Base-by-base conservation (phyloP, 2,329 filamentous ascomycete genomes). In the Pseudogymnoascus sp. region DNA sequence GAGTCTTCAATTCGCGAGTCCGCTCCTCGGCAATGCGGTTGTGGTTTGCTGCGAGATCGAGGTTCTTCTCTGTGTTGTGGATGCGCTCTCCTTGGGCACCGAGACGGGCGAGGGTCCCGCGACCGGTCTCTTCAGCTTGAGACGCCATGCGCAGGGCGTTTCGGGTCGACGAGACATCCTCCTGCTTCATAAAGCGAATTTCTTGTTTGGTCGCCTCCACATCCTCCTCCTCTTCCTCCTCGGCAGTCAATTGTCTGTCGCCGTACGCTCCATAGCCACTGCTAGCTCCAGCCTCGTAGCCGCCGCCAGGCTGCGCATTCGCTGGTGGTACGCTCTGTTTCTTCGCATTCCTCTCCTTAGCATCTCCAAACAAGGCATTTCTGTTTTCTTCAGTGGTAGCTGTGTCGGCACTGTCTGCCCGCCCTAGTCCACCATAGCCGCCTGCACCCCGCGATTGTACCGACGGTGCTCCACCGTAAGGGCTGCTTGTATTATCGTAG, bases 21-120 rank as follows among this genome's bases (percentile, higher is more conserved):
- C 90, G 89, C 67, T 92, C 90, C 68, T 92, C 87, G 0, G 90
- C 90, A 63, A 89, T 78, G 63, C 85, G 84, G 68, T 90, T 90
- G 72, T 92, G 87, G 66, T 87, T 88, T n/a, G 84, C 77, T 3
- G 91, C 89, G 66, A 90, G 80, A 69, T 96, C 91, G 63, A 97
- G 81, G 69, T 93, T 91, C 74, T 84, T 85, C 74, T 96, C 90
- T 0, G 89, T 90, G 71, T 92, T 91, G 72, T 92, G 85, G 62
- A 96, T 82, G 13, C 88, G 83, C 72, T 96, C 91, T 63, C 88
- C 89, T 74, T 96, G 92, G 12, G 82, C 84, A 61, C 87, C 89
- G 10, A 96, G 83, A 62, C 88, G 82, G 39, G 85, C 87, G 38
- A 93, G 80, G 0, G 89, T 92, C 59, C 84, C 83, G 25, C 86